Evolutionary conservation across 345 rosid genomes (phyloP), one percentile per base, ranked within the genome.

Genomic region (Melaleuca quinquenervia): DNA sequence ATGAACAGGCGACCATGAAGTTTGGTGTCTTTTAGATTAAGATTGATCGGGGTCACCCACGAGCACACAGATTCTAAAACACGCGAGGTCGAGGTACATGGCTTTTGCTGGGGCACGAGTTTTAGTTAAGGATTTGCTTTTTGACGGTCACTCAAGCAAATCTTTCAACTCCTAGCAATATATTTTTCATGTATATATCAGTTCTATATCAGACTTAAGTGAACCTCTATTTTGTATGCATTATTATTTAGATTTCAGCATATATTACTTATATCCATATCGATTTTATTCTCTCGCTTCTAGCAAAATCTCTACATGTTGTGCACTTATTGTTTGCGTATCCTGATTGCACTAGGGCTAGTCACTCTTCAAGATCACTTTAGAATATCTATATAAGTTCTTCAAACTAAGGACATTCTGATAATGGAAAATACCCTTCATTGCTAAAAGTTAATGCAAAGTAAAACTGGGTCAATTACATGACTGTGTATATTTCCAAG

Each of bases 371-470:
- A n/a, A 58, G 16, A 58, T 58, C 7, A n/a, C 36, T 58, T n/a
- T 5, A n/a, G 9, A 1, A 58, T n/a, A 12, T 58, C 8, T 1
- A n/a, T 6, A 13, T 6, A 0, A 12, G 0, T n/a, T 1, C 18
- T 58, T n/a, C n/a, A 58, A 2, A 58, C n/a, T n/a, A 58, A 58
- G 70, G 70, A 58, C 8, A n/a, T n/a, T n/a, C 18, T 58, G n/a
- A n/a, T 16, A 6, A 58, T 12, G 0, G 70, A 58, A 14, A 18
- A 58, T 12, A 12, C 70, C 36, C 16, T 6, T 58, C 36, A 13
- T n/a, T 1, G n/a, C 4, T n/a, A 1, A 26, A 58, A 12, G 70
- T 58, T 58, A 29, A n/a, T 15, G 13, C 6, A 3, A 29, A 58
- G 70, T 58, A 58, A n/a, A 58, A n/a, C n/a, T 12, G 36, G 5